Conservation (phyloP, 2,329 filamentous ascomycete species). For the Fusarium mundagurra region DNA sequence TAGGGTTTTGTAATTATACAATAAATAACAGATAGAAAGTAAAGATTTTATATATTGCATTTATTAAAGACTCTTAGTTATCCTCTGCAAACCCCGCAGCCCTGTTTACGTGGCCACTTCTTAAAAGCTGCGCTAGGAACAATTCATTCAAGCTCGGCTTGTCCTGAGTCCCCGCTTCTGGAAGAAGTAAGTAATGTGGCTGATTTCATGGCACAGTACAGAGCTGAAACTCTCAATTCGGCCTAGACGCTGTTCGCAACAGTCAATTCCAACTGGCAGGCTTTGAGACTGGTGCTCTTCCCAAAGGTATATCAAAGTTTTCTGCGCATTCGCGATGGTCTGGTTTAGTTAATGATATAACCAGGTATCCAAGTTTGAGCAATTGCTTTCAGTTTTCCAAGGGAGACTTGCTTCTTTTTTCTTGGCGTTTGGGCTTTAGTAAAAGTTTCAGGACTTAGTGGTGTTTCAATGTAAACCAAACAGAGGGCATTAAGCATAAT, state of each 20-base stretch:
- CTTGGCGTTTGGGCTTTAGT: neutral
- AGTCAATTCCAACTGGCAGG: neutral
- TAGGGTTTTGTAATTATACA: neutral
- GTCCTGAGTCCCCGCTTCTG: neutral
- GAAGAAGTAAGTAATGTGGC: neutral
- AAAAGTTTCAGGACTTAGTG: neutral
- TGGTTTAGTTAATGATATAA: too few species aligned
- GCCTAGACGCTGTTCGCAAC: neutral
- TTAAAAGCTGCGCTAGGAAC: neutral
- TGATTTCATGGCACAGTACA: neutral
- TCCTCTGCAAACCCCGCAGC: neutral
- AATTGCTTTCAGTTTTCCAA: neutral
- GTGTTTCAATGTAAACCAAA: neutral
- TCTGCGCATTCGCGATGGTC: accelerated
- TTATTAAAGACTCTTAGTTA: too few species aligned
- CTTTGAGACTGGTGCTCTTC: neutral
- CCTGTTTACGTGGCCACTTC: neutral
- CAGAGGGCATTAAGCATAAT: neutral
- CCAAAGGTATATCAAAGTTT: too few species aligned
- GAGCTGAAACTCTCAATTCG: neutral
- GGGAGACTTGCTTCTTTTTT: neutral
- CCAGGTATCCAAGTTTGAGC: neutral
- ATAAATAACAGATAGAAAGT: too few species aligned
- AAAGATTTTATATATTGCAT: neutral
- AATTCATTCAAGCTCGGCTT: neutral